Conservation (phyloP, 2,329 filamentous ascomycete genomes). For the Arthrinium puccinioides region DNA sequence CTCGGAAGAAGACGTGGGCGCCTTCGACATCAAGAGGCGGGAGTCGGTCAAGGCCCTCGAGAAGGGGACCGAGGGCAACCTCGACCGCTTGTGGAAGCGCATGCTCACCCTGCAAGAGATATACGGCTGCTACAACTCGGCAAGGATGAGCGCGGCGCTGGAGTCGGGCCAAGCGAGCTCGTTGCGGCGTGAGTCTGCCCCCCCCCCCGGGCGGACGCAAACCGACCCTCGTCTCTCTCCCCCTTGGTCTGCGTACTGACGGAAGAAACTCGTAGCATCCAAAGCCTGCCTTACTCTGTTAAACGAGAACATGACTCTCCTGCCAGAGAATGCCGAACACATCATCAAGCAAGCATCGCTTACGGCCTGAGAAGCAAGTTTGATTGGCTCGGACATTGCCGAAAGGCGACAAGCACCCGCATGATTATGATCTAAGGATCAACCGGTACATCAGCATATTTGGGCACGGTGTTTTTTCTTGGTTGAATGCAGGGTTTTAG, state of each 20-base stretch:
- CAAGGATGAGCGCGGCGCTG: slow-evolving; percentile 38
- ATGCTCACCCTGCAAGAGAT: slow-evolving; percentile 40
- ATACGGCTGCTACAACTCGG: slow-evolving; percentile 42
- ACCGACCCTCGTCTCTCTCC: background rate
- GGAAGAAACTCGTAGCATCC: slow-evolving; percentile 19
- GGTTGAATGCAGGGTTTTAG: too few relatives aligned
- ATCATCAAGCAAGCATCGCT: too few relatives aligned
- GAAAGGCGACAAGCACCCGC: too few relatives aligned
- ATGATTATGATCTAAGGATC: too few relatives aligned
- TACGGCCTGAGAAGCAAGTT: too few relatives aligned
- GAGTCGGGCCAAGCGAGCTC: slow-evolving; percentile 31
- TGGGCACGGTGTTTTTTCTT: too few relatives aligned
- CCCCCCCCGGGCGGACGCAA: background rate
- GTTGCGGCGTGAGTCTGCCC: slow-evolving; percentile 34
- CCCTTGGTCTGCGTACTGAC: background rate
- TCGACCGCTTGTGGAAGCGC: slow-evolving; percentile 35
- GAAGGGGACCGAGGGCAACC: slow-evolving; percentile 29
- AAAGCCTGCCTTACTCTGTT: slow-evolving; percentile 23
- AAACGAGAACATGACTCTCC: slow-evolving; percentile 22
- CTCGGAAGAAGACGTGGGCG: background rate
- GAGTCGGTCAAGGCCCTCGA: slow-evolving; percentile 22
- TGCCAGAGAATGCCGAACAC: slow-evolving; percentile 18
- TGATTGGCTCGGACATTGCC: too few relatives aligned
- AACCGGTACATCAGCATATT: too few relatives aligned
- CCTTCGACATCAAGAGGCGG: slow-evolving; percentile 6